Evolutionary conservation across 163 green algal genomes (phyloP), one percentile per base, ranked within the genome.

Genomic region (Chlamydomonas reinhardtii): DNA sequence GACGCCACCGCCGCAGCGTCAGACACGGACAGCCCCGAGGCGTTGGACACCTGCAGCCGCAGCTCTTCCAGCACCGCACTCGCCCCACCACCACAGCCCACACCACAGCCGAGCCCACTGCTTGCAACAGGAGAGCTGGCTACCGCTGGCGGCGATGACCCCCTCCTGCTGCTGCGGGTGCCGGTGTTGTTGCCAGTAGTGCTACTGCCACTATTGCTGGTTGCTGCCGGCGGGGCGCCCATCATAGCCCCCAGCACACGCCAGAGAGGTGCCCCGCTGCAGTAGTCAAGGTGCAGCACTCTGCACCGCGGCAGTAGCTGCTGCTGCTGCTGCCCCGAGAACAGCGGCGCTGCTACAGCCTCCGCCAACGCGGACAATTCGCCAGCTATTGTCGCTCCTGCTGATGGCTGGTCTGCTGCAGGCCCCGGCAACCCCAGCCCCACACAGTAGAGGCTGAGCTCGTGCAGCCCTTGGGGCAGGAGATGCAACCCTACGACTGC

Each of bases 1-100:
- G 64, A 64, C 64, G 64, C 76, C 76, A 84, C 76, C 65, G 76
- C 76, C 76, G 61, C 76, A 39, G 76, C 76, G 31, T 84, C 76
- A 29, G 76, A 64, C 76, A 16, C 15, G 17, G 29, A 17, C 39
- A 84, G 37, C 62, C n/a, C 34, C 35, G 5, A 64, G 29, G 25
- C 61, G 27, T 27, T 6, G 4, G 11, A 19, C 25, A 64, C 32
- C 27, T 74, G 62, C 76, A 83, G 35, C 37, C 76, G 25, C 37
- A 83, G 27, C 76, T 83, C 76, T 61, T 74, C 61, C 37, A 83
- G 37, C 70, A 20, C 35, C 22, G 35, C 16, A 3, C 70, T 29
- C 24, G 24, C 25, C 59, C 39, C 39, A 48, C 39, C 39, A 48
- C 39, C 39, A 48, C 39, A 48, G 39, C 39, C 39, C 5, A 48